Base-by-base conservation (phyloP, 176 grass and related monocot species). In the Puccinellia tenuiflora region DNA sequence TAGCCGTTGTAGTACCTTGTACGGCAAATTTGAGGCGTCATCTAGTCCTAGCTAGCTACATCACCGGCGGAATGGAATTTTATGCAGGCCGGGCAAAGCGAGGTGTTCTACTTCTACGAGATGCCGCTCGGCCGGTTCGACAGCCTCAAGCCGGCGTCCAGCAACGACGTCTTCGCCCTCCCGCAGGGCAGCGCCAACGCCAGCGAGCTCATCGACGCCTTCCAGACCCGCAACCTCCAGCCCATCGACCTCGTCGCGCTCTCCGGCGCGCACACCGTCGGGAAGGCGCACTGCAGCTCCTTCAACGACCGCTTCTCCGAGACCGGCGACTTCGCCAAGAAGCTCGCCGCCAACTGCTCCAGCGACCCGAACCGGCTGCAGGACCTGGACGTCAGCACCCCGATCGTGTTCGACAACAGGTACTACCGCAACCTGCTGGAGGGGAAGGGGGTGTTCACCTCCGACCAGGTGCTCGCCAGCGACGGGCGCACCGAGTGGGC, bases 241-340 rank as follows among this genome's bases (percentile, higher is more conserved):
- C 40, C 68, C 22, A 72, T 72, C 22, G 88, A 89, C 51, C 83
- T 89, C 8, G 88, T 89, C 51, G 90, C 92, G 78, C 92, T 97
- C 15, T 97, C 95, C 10, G 92, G 95, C 1, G 92, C 81, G 39
- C 95, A 94, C 88, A 94, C 92, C 78, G 57, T 97, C 75, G 95
- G 92, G 16, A 77, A 72, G 42, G 82, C 92, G 25, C 69, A 11
- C 34, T 87, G 85, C 85, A 9, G 13, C 34, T 25, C 60, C 60
- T 81, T 87, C 85, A 4, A 38, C 4, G 31, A 38, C 52, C 78
- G 78, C 29, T 81, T 68, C 62, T 9, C 45, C 28, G 78, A 52
- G 46, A 40, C 70, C 51, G 29, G 55, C 15, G 13, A 25, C 6
- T 91, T 81, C 76, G 52, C 52, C 2, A 0, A 15, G 40, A 35